Conservation (phyloP, 163 green algal genomes). For the Scenedesmus sp. region DNA sequence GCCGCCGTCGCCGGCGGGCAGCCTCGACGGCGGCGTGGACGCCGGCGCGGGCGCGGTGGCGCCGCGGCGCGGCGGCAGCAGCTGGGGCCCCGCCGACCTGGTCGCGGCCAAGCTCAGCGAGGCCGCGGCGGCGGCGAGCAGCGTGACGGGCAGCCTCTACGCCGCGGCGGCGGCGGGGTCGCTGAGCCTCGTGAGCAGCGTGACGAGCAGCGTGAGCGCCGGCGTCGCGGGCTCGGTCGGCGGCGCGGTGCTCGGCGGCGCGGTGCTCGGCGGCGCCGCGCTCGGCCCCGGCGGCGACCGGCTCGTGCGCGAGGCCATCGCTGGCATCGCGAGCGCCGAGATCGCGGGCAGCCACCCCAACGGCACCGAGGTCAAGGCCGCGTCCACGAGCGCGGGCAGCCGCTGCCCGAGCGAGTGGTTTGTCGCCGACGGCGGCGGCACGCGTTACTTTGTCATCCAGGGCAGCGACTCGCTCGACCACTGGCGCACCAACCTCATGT, state of each 20-base stretch:
- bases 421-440: constrained; percentile 54
- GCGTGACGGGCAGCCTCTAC: constrained; percentile 51
- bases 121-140: constrained; percentile 41
- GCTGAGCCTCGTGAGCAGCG: constrained; percentile 29
- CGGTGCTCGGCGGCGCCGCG: neutral
- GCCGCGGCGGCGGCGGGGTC: constrained; percentile 51
- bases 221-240: neutral
- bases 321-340: constrained; percentile 19
- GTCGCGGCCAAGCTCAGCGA: constrained; percentile 60
- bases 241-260: too few relatives aligned
- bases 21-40: too few relatives aligned
- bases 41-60: too few relatives aligned
- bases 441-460: constrained; percentile 76
- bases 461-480: constrained; percentile 89
- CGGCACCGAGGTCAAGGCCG: constrained; percentile 44
- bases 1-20: too few relatives aligned
- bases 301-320: neutral
- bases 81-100: constrained; percentile 49
- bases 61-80: too few relatives aligned
- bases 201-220: constrained; percentile 17
- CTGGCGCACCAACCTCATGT: constrained; percentile 97
- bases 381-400: constrained; percentile 5
- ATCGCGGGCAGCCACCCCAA: constrained; percentile 41
- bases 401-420: constrained; percentile 60
- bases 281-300: neutral